These are phyloP conservation scores for Camelina neglecta DNA, from an alignment of 345 rosid genomes.

Conservation along the genomic window DNA sequence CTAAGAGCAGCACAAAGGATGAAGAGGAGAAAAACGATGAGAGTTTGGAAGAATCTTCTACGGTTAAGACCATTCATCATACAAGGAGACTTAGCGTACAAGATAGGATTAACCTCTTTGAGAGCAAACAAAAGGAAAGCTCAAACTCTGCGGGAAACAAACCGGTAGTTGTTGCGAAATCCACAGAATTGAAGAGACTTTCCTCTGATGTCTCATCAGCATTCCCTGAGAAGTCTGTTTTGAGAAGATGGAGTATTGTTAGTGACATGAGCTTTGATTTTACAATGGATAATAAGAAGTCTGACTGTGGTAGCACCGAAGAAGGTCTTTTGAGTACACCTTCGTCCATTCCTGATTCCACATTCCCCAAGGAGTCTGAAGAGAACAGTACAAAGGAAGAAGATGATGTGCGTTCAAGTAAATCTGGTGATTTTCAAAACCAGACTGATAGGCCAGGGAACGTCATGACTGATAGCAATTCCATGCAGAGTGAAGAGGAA, in stretches of 20 bases:
- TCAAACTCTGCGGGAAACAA: slow-evolving; percentile 62
- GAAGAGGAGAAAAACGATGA: slow-evolving; percentile 56
- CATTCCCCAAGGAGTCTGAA: slow-evolving; percentile 34
- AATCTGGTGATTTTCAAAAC: slow-evolving; percentile 53
- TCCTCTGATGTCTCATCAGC: slow-evolving; percentile 71
- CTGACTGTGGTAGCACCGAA: slow-evolving; percentile 40
- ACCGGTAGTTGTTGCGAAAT: slow-evolving; percentile 56
- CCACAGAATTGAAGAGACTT: slow-evolving; percentile 73
- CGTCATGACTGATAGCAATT: slow-evolving; percentile 43
- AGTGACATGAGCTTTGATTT: slow-evolving; percentile 96
- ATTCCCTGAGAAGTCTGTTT: slow-evolving; percentile 70
- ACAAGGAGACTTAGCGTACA: slow-evolving; percentile 91
- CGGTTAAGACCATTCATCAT: slow-evolving; percentile 52
- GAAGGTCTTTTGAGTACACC: slow-evolving; percentile 68
- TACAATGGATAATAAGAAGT: slow-evolving; percentile 62
- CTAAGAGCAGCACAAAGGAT: slow-evolving; percentile 17
- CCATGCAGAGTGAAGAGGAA: slow-evolving; percentile 62
- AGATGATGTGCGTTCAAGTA: slow-evolving; percentile 63
- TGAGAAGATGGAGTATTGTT: slow-evolving; percentile 95
- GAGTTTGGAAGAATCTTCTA: slow-evolving; percentile 46
- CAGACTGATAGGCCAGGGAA: slow-evolving; percentile 38
- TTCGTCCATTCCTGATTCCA: slow-evolving; percentile 50
- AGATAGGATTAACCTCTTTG: slow-evolving; percentile 92
- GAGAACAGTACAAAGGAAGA: slow-evolving; percentile 41
- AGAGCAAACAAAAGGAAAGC: slow-evolving; percentile 80